Conservation (phyloP, 805 yeast species). For the Candida ovalis region DNA sequence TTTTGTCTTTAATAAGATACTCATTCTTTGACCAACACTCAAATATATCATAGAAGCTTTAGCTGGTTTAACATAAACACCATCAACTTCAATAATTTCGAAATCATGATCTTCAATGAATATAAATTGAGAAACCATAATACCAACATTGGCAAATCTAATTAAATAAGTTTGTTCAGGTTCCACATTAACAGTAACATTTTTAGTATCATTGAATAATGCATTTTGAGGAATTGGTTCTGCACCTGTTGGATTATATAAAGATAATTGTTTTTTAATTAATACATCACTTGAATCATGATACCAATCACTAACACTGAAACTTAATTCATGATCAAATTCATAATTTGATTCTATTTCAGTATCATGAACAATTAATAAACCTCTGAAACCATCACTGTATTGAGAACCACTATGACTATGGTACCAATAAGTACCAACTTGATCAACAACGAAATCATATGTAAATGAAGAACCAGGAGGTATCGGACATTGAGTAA, state of each 20-base stretch:
- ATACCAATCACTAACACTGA: slow-evolving; percentile 62
- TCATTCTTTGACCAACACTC: slow-evolving; percentile 79
- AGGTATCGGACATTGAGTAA: slow-evolving; percentile 76
- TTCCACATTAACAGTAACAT: slow-evolving; percentile 50
- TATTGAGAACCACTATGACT: slow-evolving; percentile 76
- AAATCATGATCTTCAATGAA: slow-evolving; percentile 69
- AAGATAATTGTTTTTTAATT: slow-evolving; percentile 45
- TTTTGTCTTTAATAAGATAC: slow-evolving; percentile 63
- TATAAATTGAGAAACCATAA: slow-evolving; percentile 70
- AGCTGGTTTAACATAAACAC: slow-evolving; percentile 59
- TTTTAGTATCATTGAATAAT: slow-evolving; percentile 61
- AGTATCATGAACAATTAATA: slow-evolving; percentile 60
- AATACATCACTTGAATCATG: slow-evolving; percentile 49
- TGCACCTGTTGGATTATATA: slow-evolving; percentile 81
- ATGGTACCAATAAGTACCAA: slow-evolving; percentile 83
- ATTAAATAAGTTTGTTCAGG: slow-evolving; percentile 60
- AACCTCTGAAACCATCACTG: slow-evolving; percentile 72
- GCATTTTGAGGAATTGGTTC: slow-evolving; percentile 74
- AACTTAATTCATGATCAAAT: slow-evolving; percentile 58
- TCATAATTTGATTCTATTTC: slow-evolving; percentile 44
- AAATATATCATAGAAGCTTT: slow-evolving; percentile 54
- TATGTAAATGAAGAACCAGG: slow-evolving; percentile 64
- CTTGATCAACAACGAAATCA: slow-evolving; percentile 69
- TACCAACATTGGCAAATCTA: slow-evolving; percentile 63
- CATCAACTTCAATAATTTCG: slow-evolving; percentile 72